Evolutionary conservation across 1,284 basidiomycete species (phyloP).

Genomic region (Ustilago curta): DNA sequence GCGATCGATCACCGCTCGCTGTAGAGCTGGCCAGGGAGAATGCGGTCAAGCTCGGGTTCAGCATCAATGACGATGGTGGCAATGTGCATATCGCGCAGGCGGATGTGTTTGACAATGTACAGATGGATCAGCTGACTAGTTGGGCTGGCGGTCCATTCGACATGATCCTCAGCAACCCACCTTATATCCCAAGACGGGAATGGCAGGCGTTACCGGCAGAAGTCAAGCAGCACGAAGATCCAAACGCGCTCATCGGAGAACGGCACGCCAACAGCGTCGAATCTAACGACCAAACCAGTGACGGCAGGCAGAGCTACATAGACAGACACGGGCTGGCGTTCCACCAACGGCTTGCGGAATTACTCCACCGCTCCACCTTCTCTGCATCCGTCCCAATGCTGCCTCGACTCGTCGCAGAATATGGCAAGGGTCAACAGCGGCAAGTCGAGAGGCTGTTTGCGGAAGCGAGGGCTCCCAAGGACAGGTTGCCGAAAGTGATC

Average conservation of each 20-base stretch:
- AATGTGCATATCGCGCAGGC: slow-evolving; percentile 30
- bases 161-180: slow-evolving; percentile 41
- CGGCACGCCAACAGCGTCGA: neutral
- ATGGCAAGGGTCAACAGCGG: slow-evolving; percentile 39
- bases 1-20: slow-evolving; percentile 27
- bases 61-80: neutral
- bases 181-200: slow-evolving; percentile 42
- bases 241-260: slow-evolving; percentile 42
- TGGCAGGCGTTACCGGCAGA: slow-evolving; percentile 18
- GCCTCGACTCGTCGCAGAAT: slow-evolving; percentile 40
- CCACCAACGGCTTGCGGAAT: slow-evolving; percentile 25
- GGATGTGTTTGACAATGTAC: slow-evolving; percentile 27
- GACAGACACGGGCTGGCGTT: slow-evolving; percentile 31
- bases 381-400: neutral
- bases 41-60: slow-evolving; percentile 24
- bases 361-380: slow-evolving; percentile 27
- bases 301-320: slow-evolving; percentile 8
- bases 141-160: slow-evolving; percentile 32
- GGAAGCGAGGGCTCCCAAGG: slow-evolving; percentile 10
- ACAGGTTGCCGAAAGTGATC: slow-evolving; percentile 16
- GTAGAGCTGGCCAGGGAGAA: slow-evolving; percentile 40
- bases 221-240: slow-evolving; percentile 43
- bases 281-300: neutral
- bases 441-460: slow-evolving; percentile 21
- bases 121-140: slow-evolving; percentile 17